phyloP scores from a whole-genome alignment of 169 alveolate species.

The Eimeria sp. region DNA sequence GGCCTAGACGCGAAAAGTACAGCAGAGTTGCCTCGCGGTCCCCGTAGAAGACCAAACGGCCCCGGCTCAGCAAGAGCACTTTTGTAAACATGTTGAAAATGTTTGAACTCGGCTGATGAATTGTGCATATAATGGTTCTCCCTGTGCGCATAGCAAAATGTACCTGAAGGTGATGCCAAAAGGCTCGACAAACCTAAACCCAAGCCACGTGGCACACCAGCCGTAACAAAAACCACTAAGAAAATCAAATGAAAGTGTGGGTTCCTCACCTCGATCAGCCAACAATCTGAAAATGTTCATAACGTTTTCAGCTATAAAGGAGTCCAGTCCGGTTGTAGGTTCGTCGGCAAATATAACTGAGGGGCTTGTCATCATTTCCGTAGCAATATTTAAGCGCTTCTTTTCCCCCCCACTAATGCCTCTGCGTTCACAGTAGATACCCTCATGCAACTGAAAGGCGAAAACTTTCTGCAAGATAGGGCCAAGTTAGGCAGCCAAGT shows the following conservation, averaged over 20 bases:
- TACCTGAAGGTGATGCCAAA: not conserved
- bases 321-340: slow-evolving; percentile 90
- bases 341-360: slow-evolving; percentile 91
- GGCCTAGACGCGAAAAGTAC: slow-evolving; percentile 81
- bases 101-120: slow-evolving; percentile 86
- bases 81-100: slow-evolving; percentile 81
- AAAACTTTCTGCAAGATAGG: not conserved
- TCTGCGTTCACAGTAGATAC: slow-evolving; percentile 69
- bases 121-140: slow-evolving; percentile 83
- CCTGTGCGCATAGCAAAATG: slow-evolving; percentile 73
- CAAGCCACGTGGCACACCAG: not conserved
- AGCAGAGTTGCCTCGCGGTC: slow-evolving; percentile 81
- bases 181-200: not conserved
- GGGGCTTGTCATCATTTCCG: slow-evolving; percentile 90
- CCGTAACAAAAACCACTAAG: not conserved
- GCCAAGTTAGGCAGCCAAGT: not conserved
- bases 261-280: slow-evolving; percentile 79
- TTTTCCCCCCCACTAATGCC: slow-evolving; percentile 94
- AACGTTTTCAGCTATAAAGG: slow-evolving; percentile 83
- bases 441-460: not conserved
- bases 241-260: not conserved
- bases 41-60: slow-evolving; percentile 84
- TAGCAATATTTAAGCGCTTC: slow-evolving; percentile 89
- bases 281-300: slow-evolving; percentile 70
- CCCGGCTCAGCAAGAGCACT: slow-evolving; percentile 84